phyloP scores from a whole-genome alignment of 1,284 basidiomycete genomes.

The Apiotrichum gracile region DNA sequence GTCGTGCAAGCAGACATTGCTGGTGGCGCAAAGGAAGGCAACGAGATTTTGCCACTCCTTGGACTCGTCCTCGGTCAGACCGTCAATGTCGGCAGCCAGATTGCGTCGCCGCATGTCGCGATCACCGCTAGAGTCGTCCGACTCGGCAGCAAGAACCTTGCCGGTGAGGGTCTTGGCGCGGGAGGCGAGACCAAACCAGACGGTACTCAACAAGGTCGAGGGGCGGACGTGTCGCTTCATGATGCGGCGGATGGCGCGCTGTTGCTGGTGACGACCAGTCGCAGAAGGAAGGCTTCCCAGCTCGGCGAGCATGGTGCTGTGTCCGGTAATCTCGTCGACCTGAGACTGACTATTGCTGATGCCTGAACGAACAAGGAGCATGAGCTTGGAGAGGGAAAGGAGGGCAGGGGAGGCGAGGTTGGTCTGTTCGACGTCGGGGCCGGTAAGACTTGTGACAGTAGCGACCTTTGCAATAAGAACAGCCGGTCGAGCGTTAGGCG shows the following conservation, averaged over 20 bases:
- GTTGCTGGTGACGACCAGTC: slow-evolving; percentile 41
- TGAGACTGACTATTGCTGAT: slow-evolving; percentile 11
- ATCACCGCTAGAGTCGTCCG: slow-evolving; percentile 14
- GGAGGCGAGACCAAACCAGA: slow-evolving; percentile 29
- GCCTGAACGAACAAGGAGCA: slow-evolving; percentile 20
- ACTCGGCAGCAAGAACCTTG: slow-evolving; percentile 29
- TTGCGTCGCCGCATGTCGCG: slow-evolving; percentile 24
- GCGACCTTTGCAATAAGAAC: slow-evolving; percentile 27
- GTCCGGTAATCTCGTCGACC: slow-evolving; percentile 11
- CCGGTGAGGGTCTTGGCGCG: slow-evolving; percentile 21
- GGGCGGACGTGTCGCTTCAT: slow-evolving; percentile 18
- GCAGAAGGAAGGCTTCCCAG: slow-evolving; percentile 26
- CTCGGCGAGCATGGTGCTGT: slow-evolving; percentile 23
- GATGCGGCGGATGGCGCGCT: slow-evolving; percentile 33
- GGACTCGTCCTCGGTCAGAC: slow-evolving; percentile 57
- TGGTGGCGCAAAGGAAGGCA: slow-evolving; percentile 69
- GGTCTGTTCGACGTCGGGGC: slow-evolving; percentile 33
- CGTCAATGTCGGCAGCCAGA: slow-evolving; percentile 34
- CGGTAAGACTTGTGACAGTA: slow-evolving; percentile 22
- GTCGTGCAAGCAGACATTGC: slow-evolving; percentile 57
- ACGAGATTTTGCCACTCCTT: slow-evolving; percentile 82
- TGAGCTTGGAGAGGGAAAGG: slow-evolving; percentile 24
- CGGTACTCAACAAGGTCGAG: slow-evolving; percentile 17
- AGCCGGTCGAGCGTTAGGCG: slow-evolving; percentile 22
- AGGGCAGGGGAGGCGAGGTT: slow-evolving; percentile 23